Conservation (phyloP, 345 rosid genomes). For the Microcos paniculata region DNA sequence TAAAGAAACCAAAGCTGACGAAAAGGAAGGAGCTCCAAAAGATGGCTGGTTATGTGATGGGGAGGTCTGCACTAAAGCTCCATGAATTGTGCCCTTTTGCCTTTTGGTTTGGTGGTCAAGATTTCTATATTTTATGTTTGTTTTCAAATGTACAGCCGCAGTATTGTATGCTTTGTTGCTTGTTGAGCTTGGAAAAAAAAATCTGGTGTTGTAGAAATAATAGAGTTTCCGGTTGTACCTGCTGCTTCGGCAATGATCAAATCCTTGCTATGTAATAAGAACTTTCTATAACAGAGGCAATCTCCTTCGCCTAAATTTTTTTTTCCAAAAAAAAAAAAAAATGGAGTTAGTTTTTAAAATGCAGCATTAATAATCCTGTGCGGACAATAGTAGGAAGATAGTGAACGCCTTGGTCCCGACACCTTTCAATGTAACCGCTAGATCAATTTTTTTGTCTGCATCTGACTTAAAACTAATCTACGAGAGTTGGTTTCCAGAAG, state of each 20-base stretch:
- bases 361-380: not conserved
- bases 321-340: not conserved
- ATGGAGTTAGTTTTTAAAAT: too few relatives aligned
- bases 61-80: constrained; percentile 44
- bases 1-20: constrained; percentile 10
- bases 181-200: not conserved
- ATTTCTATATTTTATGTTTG: not conserved
- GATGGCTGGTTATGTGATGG: constrained; percentile 67
- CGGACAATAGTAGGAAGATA: not conserved
- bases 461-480: too few relatives aligned
- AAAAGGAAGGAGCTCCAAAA: constrained; percentile 10
- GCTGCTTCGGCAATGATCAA: not conserved
- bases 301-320: too few relatives aligned
- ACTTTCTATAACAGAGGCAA: too few relatives aligned
- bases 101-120: not conserved
- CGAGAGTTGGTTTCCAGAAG: too few relatives aligned
- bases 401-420: not conserved
- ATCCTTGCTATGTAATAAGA: not conserved
- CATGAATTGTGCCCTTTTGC: constrained; percentile 7
- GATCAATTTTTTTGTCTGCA: not conserved
- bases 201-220: not conserved
- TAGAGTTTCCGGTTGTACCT: not conserved
- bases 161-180: not conserved
- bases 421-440: not conserved
- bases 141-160: not conserved